Base-by-base conservation (phyloP, 176 grass and related monocot species). In the Hordeum marinum region DNA sequence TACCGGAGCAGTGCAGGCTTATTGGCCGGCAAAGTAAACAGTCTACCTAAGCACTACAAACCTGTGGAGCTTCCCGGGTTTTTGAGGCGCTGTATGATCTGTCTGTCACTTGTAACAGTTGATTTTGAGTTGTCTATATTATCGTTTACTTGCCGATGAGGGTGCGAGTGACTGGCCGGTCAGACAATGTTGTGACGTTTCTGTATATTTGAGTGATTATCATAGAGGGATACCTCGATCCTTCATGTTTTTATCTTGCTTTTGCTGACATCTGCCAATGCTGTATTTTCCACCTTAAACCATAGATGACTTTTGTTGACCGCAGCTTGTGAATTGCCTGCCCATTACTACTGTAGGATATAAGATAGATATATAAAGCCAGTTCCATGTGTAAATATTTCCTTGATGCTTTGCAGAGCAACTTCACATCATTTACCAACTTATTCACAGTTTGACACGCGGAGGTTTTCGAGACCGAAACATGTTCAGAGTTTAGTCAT, bases 1-100 rank as follows among this genome's bases (percentile, higher is more conserved):
- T 96, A 59, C 97, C 90, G 13, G 94, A 99, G 61, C 97, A 99
- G 65, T 96, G 92, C 69, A 96, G 86, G 74, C 90, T 99, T 71
- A 94, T 99, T 66, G 97, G 97, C 26, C 84, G 80, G 36, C 88
- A 86, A 80, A 79, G 78, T 85, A 91, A 80, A 87, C 64, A 92
- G 40, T 74, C 87, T 78, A 64, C 82, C 54, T 90, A 91, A 86
- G 50, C 17, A n/a, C 42, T 84, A 72, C 82, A 73, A 60, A 83
- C 80, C 54, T 86, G 80, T 78, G 58, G 81, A 72, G 61, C 40
- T 85, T 84, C 0, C 54, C 60, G 34, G 62, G 80, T 82, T 42
- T 81, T 31, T 61, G 54, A 37, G 69, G 82, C 14, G 59, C 41
- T 84, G 77, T 82, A 82, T 86, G 59, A 46, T 42, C 45, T 84